Conservation (phyloP, 2,329 filamentous ascomycete species). For the Metarhizium sp. region DNA sequence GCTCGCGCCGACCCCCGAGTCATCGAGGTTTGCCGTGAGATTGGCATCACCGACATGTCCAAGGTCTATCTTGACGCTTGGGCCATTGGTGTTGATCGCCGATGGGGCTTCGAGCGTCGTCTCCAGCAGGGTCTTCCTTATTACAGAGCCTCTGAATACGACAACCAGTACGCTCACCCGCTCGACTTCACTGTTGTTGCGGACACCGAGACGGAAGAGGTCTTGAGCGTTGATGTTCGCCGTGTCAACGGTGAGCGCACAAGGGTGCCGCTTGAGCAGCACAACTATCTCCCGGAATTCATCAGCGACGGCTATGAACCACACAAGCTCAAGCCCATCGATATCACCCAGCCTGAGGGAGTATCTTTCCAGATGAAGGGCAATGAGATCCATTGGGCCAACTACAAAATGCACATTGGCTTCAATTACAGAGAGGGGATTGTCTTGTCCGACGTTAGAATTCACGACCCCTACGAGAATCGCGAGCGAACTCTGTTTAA, state of each 20-base stretch:
- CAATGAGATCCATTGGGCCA: conserved; percentile 47
- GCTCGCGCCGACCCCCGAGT: conserved; percentile 61
- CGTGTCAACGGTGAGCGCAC: conserved; percentile 37
- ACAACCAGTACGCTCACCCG: conserved; percentile 53
- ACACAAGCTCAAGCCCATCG: conserved; percentile 26
- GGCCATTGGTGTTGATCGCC: conserved; percentile 76
- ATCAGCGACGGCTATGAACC: conserved; percentile 24
- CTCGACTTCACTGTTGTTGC: conserved; percentile 37
- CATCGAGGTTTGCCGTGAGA: conserved; percentile 64
- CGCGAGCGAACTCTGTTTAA: conserved; percentile 52
- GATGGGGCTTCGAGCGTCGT: conserved; percentile 61
- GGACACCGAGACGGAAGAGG: conserved; percentile 38
- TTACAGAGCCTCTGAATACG: conserved; percentile 63
- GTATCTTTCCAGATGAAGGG: conserved; percentile 37
- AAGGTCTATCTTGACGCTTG: conserved; percentile 79
- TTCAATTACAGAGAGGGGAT: conserved; percentile 65
- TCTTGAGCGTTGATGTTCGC: conserved; percentile 33
- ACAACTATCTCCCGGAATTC: conserved; percentile 28
- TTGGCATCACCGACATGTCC: conserved; percentile 73
- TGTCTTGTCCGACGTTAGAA: conserved; percentile 59
- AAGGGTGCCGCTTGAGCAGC: conserved; percentile 28
- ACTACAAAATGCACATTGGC: conserved; percentile 62
- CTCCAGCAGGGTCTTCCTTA: conserved; percentile 78
- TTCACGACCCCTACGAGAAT: conserved; percentile 39
- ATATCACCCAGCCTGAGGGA: conserved; percentile 30